Base-by-base conservation (phyloP, 2,329 filamentous ascomycete genomes). In the Rhynchosporium agropyri region DNA sequence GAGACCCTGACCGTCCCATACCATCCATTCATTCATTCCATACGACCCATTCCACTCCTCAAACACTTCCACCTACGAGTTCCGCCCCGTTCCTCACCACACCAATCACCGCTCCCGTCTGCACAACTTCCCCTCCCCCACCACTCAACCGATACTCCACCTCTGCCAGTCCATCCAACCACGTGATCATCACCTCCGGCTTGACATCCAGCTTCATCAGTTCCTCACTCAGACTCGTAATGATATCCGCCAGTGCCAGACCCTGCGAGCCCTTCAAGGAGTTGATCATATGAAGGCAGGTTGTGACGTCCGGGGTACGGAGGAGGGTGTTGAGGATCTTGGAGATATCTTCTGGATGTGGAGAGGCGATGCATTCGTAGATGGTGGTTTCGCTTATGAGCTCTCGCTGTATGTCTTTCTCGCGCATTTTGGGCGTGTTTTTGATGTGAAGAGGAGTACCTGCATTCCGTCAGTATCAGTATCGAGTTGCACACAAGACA, bases 331-430 rank as follows among this genome's bases (percentile, higher is more conserved):
- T 84, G 68, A 93, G 82, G 60, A 99, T 98, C 70, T 90, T 86
- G 68, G 85, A 83, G 73, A 98, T 92, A 71, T 97, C 94, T 29
- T 89, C 86, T 0, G 95, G 95, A 69, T 96, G 93, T 3, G 95
- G 95, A 1, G 94, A 94, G 8, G 95, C 95, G 74, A 99, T 96
- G 77, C 95, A 99, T 77, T 92, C 93, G 81, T 97, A 99, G 73
- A 99, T 98, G 7, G 87, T 89, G 26, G 91, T 92, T 74, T 97
- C 90, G 42, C 90, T 97, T 69, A 97, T 97, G 69, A 91, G 85
- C 64, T 98, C 94, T 46, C 92, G 84, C 61, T 89, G 81, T 33
- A 93, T 86, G 60, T 88, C 83, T 77, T 84, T 80, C 66, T 89
- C 80, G 65, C 81, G 81, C 4, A 84, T 76, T 74, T 85, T 86